These are phyloP conservation scores for Kickxella alabastrina DNA, from an alignment of 192 early-diverging fungal genomes.

Conservation along the genomic window DNA sequence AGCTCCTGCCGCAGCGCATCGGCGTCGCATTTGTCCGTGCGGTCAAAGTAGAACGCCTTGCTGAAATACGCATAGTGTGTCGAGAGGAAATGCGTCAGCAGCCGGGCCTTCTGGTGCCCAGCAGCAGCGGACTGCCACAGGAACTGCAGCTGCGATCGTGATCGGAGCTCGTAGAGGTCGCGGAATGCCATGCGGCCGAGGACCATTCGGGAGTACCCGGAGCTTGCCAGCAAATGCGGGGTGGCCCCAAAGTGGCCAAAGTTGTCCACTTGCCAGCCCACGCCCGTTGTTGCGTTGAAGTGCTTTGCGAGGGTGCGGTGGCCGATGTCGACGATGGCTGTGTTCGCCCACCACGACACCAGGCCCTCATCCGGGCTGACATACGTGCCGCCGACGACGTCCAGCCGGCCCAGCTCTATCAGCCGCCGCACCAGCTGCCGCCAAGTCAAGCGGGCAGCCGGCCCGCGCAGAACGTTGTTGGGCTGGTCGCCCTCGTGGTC, in stretches of 20 bases:
- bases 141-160: slow-evolving; percentile 20
- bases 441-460: too few relatives aligned
- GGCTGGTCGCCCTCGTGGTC: slow-evolving; percentile 26
- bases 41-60: slow-evolving; percentile 37
- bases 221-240: slow-evolving; percentile 32
- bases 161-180: slow-evolving; percentile 22
- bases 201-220: slow-evolving; percentile 22
- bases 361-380: slow-evolving; percentile 48
- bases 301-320: slow-evolving; percentile 18
- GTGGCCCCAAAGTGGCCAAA: slow-evolving; percentile 30
- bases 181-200: slow-evolving; percentile 45
- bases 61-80: slow-evolving; percentile 34
- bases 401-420: slow-evolving; percentile 27
- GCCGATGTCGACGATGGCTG: slow-evolving; percentile 31
- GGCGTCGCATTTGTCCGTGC: slow-evolving; percentile 13
- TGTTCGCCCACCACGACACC: slow-evolving; percentile 49
- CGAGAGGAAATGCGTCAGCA: slow-evolving; percentile 39
- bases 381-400: slow-evolving; percentile 36
- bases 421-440: slow-evolving; percentile 18
- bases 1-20: slow-evolving; percentile 20
- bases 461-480: background rate
- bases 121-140: slow-evolving; percentile 17
- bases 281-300: slow-evolving; percentile 16
- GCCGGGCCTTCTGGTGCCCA: slow-evolving; percentile 4
- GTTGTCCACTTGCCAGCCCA: slow-evolving; percentile 46